Percentiles rank a stretch among this genome's conserved stretches.
Evolutionary conservation across 495 filamentous ascomycete species (phyloP).

Genomic region (Neurospora terricola): DNA sequence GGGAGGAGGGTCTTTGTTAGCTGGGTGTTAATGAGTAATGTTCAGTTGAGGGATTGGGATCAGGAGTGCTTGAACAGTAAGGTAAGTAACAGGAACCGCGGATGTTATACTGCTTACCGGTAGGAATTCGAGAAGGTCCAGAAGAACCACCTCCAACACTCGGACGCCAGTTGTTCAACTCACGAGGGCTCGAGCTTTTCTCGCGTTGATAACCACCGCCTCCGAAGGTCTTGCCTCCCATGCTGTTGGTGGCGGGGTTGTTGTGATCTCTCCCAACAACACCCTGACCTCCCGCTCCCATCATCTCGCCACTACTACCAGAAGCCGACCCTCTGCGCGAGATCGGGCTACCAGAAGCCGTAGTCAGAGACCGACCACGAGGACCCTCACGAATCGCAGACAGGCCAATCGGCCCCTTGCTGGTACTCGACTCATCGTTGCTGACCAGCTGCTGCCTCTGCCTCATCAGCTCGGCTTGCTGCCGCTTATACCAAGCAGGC

Average conservation of each 20-base stretch:
- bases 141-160: not conserved
- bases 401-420: slow-evolving; percentile 1
- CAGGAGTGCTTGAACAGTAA: not conserved
- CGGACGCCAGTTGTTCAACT: not conserved
- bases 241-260: not conserved
- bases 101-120: not conserved
- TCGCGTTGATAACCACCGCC: not conserved
- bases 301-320: not conserved
- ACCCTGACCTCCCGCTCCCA: not conserved
- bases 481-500: slow-evolving; percentile 42
- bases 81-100: not conserved
- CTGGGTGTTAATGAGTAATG: not conserved
- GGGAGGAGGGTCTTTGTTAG: not conserved
- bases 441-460: not conserved
- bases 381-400: not conserved
- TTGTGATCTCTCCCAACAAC: not conserved
- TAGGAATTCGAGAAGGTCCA: not conserved
- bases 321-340: not conserved
- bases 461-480: slow-evolving; percentile 30
- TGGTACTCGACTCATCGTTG: not conserved
- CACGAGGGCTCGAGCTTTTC: not conserved
- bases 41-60: not conserved
- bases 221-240: not conserved
- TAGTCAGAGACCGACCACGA: not conserved
- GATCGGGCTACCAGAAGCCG: not conserved